Evolutionary conservation across 345 rosid genomes (phyloP), one percentile per base, ranked within the genome.

Genomic region (Aquilaria yunnanensis): DNA sequence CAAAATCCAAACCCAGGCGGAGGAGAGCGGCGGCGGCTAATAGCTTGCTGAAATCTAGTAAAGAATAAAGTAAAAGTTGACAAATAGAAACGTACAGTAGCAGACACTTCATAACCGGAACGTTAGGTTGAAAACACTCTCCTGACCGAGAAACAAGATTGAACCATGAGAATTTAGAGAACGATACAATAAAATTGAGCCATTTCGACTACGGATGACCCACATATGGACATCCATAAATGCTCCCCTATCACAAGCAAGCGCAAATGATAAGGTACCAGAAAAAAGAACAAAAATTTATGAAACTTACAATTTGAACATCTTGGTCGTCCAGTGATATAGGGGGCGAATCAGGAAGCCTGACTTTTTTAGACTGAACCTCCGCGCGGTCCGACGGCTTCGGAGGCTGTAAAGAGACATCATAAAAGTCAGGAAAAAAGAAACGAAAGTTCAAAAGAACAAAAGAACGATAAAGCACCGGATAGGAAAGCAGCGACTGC

Each of bases 291-390:
- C 23, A 23, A 23, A 23, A 23, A 0, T 23, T 23, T 23, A 23
- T 23, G 23, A 23, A 23, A 77, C 96, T 84, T 71, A 93, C 98
- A 79, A 88, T 86, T 55, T 82, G 82, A 16, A 85, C 85, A 65
- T 93, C 98, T 73, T 88, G 97, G 58, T 93, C 97, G 47, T 93
- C 97, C 47, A 93, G 78, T 1, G 92, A 77, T 68, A 88, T 83
- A 0, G 94, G 89, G 9, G 83, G 61, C 29, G 97, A 88, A 80
- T 90, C 94, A 4, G 94, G 97, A 57, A 93, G 85, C 78, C 96
- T 82, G 47, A 93, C 87, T 79, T 93, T 94, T 67, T 67, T 77
- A 8, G 85, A 80, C 78, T 83, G 96, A 30, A 93, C 85, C 76
- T 93, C 96, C 32, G 86, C 75, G 58, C 97, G 84, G 68, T 90